phyloP scores from a whole-genome alignment of 2,329 filamentous ascomycete genomes.

The Colletotrichum sp. region DNA sequence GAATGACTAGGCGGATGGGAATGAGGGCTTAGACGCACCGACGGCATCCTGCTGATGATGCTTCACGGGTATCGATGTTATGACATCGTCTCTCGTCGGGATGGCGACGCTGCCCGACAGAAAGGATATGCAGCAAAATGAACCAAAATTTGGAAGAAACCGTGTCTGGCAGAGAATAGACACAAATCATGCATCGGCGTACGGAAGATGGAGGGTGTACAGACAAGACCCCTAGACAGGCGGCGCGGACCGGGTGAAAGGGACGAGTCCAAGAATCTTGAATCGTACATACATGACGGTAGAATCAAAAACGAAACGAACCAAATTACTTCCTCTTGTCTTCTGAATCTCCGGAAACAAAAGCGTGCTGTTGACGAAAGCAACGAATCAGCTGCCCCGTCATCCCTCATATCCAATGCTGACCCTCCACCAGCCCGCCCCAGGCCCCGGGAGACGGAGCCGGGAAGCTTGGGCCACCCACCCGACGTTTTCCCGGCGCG shows the following conservation, averaged over 20 bases:
- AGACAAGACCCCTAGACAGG: not conserved
- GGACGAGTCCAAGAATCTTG: not conserved
- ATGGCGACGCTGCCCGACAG: not conserved
- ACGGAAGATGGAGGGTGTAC: not conserved
- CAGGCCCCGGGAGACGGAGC: not conserved
- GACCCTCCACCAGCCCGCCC: not conserved
- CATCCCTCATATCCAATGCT: not conserved
- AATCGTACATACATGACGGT: not conserved
- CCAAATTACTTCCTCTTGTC: not conserved
- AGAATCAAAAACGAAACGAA: not conserved
- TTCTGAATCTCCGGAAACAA: not conserved
- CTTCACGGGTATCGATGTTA: not conserved
- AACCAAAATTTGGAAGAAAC: not conserved
- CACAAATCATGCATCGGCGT: slow-evolving; percentile 1
- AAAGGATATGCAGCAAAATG: not conserved
- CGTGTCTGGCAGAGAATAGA: not conserved
- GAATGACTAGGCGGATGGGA: slow-evolving; percentile 52
- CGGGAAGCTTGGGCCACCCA: slow-evolving; percentile 13
- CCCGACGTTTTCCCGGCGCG: slow-evolving; percentile 40
- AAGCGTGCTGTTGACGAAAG: not conserved
- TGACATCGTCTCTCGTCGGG: not conserved
- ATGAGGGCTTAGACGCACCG: not conserved
- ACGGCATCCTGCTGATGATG: not conserved
- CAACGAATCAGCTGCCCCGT: not conserved
- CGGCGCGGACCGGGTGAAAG: not conserved